These are phyloP conservation scores for Xylaria palmicola DNA, from an alignment of 495 filamentous ascomycete species.

Conservation along the genomic window DNA sequence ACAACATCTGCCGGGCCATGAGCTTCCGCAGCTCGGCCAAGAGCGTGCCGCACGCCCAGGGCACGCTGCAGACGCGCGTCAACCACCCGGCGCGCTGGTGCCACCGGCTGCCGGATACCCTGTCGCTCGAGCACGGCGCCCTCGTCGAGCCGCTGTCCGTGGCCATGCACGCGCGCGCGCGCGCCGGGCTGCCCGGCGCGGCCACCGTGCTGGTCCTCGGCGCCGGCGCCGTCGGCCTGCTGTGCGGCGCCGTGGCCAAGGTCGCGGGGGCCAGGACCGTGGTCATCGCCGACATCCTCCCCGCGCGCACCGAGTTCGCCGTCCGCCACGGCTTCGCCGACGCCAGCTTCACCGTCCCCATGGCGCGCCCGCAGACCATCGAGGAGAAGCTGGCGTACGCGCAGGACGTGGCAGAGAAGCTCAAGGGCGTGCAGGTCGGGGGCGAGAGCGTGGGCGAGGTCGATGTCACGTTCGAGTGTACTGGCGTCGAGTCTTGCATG, in stretches of 20 bases:
- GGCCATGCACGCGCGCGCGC: slow-evolving; percentile 69
- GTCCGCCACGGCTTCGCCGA: slow-evolving; percentile 67
- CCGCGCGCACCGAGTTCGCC: slow-evolving; percentile 69
- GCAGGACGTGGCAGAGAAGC: slow-evolving; percentile 55
- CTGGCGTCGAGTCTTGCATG: slow-evolving; percentile 81
- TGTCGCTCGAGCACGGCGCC: slow-evolving; percentile 69
- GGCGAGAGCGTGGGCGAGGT: slow-evolving; percentile 56
- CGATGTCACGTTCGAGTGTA: slow-evolving; percentile 87
- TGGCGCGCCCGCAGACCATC: slow-evolving; percentile 52
- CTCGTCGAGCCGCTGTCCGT: slow-evolving; percentile 79
- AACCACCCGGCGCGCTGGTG: slow-evolving; percentile 72
- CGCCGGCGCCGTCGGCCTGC: slow-evolving; percentile 75
- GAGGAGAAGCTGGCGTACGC: slow-evolving; percentile 61
- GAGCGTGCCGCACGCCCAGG: slow-evolving; percentile 74
- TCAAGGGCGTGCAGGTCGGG: slow-evolving; percentile 40
- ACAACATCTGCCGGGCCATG: slow-evolving; percentile 84
- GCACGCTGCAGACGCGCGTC: slow-evolving; percentile 76
- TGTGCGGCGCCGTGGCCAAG: slow-evolving; percentile 68
- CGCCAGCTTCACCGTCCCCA: slow-evolving; percentile 58
- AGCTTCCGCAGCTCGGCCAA: slow-evolving; percentile 78
- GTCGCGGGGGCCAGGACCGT: slow-evolving; percentile 58
- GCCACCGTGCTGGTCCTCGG: slow-evolving; percentile 72
- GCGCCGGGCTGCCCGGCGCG: slow-evolving; percentile 54
- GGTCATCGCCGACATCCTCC: slow-evolving; percentile 78
- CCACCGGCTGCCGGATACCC: slow-evolving; percentile 60